Evolutionary conservation across 805 yeast genomes (phyloP), one percentile per base, ranked within the genome.

Genomic region (Metschnikowia koreensis): DNA sequence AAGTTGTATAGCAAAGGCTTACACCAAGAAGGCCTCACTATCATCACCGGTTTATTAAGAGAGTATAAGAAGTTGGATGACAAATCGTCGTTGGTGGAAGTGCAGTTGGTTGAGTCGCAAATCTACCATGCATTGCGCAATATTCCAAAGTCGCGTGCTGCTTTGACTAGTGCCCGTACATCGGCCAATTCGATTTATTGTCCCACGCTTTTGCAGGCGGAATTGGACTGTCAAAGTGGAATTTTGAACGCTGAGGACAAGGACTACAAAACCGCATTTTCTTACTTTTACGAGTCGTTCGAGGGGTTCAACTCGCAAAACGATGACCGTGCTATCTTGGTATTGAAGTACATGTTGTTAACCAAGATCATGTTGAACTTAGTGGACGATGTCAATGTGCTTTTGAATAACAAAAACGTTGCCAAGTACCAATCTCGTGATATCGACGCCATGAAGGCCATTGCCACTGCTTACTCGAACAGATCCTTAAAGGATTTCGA

Each of bases 151-250:
- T 82, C 97, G 6, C 83, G 89, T 62, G 97, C 98, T 7, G 85
- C 97, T 2, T 77, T 94, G 61, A 91, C 98, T 1, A 85, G 96
- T 44, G 97, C 99, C 1, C 82, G 98, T 69, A 94, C 99, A 0
- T 87, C 96, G 2, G 99, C 99, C n/a, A 96, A 94, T 68, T 81
- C 97, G 22, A 89, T 94, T 47, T 96, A 92, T 74, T 89, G 97
- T 63, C 96, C 98, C 9, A 88, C 97, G n/a, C 75, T 84, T 47
- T 80, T 87, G 61, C 97, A 94, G 71, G 98, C 98, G 1, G 96
- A 91, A 66, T 80, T 94, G 50, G 99, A 94, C 67, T 81, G 89
- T 72, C 91, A 93, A 86, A 86, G 96, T 66, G 99, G 99, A 60
- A 84, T 93, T 50, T 79, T 94, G 56, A 96, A 93, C 73, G 96